Percentiles rank a stretch among this genome's conserved stretches.
These are phyloP conservation scores for Nemania serpens DNA, from an alignment of 2,329 filamentous ascomycete species.

Conservation along the genomic window DNA sequence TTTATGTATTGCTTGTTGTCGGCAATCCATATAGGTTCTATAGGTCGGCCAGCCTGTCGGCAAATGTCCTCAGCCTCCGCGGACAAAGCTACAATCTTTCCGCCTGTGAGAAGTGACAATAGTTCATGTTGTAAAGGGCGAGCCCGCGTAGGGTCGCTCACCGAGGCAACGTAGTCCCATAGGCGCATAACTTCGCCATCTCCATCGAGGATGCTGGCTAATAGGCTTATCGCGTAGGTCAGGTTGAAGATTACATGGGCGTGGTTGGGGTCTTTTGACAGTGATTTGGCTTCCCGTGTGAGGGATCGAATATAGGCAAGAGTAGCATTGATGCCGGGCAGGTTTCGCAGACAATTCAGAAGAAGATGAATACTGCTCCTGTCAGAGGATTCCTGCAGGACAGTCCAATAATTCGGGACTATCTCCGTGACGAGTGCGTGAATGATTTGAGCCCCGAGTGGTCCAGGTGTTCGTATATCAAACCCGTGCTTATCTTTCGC, in stretches of 20 bases:
- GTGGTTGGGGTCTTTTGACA: conserved; percentile 45
- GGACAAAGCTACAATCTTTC: conserved; percentile 54
- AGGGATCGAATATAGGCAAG: conserved; percentile 70
- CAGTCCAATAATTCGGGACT: conserved; percentile 80
- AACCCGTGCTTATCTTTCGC: conserved; percentile 45
- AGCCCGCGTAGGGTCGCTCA: conserved; percentile 30
- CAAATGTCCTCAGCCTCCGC: conserved; percentile 61
- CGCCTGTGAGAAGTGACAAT: conserved; percentile 52
- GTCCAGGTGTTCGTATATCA: conserved; percentile 65
- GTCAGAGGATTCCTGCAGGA: conserved; percentile 55
- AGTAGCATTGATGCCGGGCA: conserved; percentile 79
- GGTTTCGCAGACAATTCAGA: conserved; percentile 68
- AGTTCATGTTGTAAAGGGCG: conserved; percentile 51
- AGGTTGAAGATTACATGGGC: conserved; percentile 52
- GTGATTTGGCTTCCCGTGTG: conserved; percentile 54
- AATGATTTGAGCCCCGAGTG: conserved; percentile 74
- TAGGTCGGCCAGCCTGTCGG: conserved; percentile 43
- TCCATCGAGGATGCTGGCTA: conserved; percentile 48
- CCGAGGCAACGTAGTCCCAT: conserved; percentile 32
- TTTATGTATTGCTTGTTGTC: conserved; percentile 66
- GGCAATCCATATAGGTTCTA: conserved; percentile 61
- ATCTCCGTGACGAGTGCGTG: conserved; percentile 75
- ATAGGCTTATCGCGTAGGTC: conserved; percentile 49
- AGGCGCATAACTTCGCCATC: conserved; percentile 37
- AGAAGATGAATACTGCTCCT: conserved; percentile 55